Evolutionary conservation across 495 filamentous ascomycete species (phyloP).

Genomic region (Penicillium dipodomyicola): DNA sequence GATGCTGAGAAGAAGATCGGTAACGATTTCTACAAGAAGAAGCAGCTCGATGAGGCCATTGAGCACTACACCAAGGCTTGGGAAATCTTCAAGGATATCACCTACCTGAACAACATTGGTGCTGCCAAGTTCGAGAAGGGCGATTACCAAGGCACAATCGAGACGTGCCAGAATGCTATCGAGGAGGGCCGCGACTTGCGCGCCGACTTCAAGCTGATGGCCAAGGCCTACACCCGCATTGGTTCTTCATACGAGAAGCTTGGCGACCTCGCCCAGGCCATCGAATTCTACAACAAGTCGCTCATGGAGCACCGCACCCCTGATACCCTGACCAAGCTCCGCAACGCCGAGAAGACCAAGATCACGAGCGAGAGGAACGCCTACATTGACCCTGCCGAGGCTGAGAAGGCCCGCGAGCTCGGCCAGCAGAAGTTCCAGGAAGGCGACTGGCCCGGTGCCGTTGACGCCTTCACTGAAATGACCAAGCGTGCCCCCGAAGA

Average conservation of each 20-base stretch:
- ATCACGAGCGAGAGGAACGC: constrained; percentile 70
- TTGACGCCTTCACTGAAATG: constrained; percentile 96
- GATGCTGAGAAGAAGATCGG: constrained; percentile 94
- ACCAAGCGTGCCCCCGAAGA: constrained; percentile 91
- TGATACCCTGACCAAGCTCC: constrained; percentile 88
- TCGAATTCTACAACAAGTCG: constrained; percentile 88
- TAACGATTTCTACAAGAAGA: constrained; percentile 96
- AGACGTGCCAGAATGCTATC: constrained; percentile 80
- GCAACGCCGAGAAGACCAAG: constrained; percentile 88
- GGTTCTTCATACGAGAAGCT: constrained; percentile 87
- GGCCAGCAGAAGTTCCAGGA: constrained; percentile 97
- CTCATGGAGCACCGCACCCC: constrained; percentile 96
- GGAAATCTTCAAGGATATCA: constrained; percentile 92
- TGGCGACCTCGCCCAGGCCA: constrained; percentile 74
- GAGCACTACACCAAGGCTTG: constrained; percentile 95
- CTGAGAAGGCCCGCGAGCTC: constrained; percentile 91
- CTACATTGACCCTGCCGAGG: constrained; percentile 87
- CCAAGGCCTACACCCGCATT: constrained; percentile 91
- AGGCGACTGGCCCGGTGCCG: constrained; percentile 91
- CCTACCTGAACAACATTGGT: constrained; percentile 93
- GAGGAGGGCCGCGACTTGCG: constrained; percentile 82
- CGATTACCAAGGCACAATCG: constrained; percentile 82
- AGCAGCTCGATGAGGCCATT: constrained; percentile 90
- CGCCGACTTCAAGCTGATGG: constrained; percentile 95
- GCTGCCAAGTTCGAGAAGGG: constrained; percentile 96